Percentiles rank a stretch among this genome's conserved stretches.
These are phyloP conservation scores for Candolleomyces aberdarensis DNA, from an alignment of 768 basidiomycete genomes.

Conservation along the genomic window DNA sequence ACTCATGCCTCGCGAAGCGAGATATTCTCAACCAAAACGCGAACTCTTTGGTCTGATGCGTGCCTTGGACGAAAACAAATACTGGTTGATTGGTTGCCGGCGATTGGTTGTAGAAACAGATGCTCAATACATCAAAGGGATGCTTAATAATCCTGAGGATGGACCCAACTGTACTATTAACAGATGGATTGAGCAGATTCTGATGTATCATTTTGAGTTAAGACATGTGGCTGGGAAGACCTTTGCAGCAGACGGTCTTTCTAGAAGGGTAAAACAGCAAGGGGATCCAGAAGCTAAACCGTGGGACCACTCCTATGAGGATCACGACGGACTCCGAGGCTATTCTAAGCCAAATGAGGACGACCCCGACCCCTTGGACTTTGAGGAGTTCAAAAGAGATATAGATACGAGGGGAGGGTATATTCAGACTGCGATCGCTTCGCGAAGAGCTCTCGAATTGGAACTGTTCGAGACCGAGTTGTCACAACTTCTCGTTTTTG, in stretches of 20 bases:
- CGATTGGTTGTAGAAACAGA: not conserved
- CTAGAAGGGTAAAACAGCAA: slow-evolving; percentile 4
- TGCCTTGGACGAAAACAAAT: not conserved
- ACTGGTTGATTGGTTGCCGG: not conserved
- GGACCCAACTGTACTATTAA: slow-evolving; percentile 11
- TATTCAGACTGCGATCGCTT: no score
- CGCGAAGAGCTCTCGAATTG: no score
- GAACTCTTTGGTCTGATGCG: not conserved
- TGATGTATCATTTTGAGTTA: slow-evolving; percentile 10
- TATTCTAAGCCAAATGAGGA: not conserved
- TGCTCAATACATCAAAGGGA: not conserved
- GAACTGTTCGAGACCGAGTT: no score
- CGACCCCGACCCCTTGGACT: slow-evolving; percentile 4
- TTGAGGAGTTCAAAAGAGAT: not conserved
- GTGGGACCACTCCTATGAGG: not conserved
- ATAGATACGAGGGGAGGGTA: slow-evolving; percentile 6
- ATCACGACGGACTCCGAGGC: not conserved
- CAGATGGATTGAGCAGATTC: slow-evolving; percentile 8
- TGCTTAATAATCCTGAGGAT: slow-evolving; percentile 4
- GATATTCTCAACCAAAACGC: slow-evolving; percentile 13
- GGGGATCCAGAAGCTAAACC: slow-evolving; percentile 6
- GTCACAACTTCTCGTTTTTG: no score
- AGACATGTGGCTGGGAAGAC: slow-evolving; percentile 8
- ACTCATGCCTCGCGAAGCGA: slow-evolving; percentile 27
- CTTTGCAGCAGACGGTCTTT: slow-evolving; percentile 18